A percentile compares a stretch with the other conserved stretches of the same genome.
Conservation (phyloP, 441 rosid species). For the Adansonia rubrostipa region DNA sequence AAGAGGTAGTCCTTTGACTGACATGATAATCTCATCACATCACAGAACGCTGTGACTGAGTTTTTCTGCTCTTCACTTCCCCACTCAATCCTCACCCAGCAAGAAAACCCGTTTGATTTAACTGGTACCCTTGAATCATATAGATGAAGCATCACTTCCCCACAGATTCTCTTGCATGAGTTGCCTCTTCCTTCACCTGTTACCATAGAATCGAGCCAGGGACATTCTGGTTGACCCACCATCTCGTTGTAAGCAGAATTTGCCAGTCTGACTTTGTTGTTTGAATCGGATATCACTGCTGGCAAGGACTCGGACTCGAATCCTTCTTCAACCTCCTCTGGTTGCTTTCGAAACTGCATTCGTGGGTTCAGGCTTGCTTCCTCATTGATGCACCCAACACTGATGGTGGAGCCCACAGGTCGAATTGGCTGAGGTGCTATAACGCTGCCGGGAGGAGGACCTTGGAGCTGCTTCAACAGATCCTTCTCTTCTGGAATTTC, state of each 20-base stretch:
- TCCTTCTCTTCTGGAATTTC: constrained; percentile 68
- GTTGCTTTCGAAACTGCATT: constrained; percentile 43
- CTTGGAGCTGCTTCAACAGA: constrained; percentile 68
- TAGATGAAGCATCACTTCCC: constrained; percentile 68
- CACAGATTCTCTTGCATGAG: constrained; percentile 70
- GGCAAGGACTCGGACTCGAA: constrained; percentile 73
- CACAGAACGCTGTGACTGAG: constrained; percentile 57
- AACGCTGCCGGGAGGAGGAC: constrained; percentile 38
- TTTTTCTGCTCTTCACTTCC: constrained; percentile 55
- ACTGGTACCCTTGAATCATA: constrained; percentile 46
- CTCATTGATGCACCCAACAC: constrained; percentile 60
- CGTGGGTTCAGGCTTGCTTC: constrained; percentile 25
- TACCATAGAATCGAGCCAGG: constrained; percentile 79
- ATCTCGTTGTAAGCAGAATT: constrained; percentile 90
- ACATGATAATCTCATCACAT: constrained; percentile 57
- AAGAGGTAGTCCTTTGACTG: constrained; percentile 71
- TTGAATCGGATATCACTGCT: constrained; percentile 71
- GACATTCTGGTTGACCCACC: constrained; percentile 95
- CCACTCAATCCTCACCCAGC: constrained; percentile 95
- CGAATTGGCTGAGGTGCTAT: constrained; percentile 76
- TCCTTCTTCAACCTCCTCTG: constrained; percentile 76
- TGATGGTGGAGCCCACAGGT: constrained; percentile 76
- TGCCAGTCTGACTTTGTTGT: constrained; percentile 73
- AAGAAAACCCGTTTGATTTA: constrained; percentile 61
- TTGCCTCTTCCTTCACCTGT: constrained; percentile 30